Evolutionary conservation across 2,329 filamentous ascomycete genomes (phyloP).

Genomic region (Sclerotinia spermophila): DNA sequence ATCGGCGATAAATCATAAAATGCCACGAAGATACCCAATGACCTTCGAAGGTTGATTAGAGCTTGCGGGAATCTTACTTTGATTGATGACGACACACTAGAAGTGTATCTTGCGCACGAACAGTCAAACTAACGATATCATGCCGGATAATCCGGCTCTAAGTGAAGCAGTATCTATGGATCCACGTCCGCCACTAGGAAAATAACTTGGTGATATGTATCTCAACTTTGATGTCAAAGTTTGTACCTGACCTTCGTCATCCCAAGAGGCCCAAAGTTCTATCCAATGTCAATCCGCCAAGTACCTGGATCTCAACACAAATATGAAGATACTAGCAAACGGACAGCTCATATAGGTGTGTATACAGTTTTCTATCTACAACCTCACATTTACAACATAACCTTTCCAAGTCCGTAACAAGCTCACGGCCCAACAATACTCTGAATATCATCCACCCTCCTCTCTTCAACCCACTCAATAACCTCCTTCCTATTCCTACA

Average conservation of each 20-base stretch:
- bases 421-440: constrained; percentile 35
- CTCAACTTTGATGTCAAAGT: not conserved
- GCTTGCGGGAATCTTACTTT: not conserved
- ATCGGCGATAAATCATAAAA: not conserved
- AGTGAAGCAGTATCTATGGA: too few species aligned
- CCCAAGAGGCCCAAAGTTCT: too few species aligned
- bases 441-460: constrained; percentile 37
- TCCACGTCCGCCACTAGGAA: too few species aligned
- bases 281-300: too few species aligned
- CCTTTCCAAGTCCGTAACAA: not conserved
- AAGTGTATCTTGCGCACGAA: constrained; percentile 3
- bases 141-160: too few species aligned
- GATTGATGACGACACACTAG: not conserved
- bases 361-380: not conserved
- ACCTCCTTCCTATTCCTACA: constrained; percentile 37
- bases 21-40: constrained; percentile 7
- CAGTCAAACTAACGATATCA: too few species aligned
- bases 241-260: not conserved
- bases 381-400: not conserved
- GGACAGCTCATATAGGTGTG: too few species aligned
- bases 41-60: constrained; percentile 1
- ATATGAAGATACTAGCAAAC: too few species aligned
- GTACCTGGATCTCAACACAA: too few species aligned
- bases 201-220: too few species aligned
- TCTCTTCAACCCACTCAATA: constrained; percentile 36